Percentiles rank a stretch among this genome's conserved stretches.
Conservation (phyloP, 2,329 filamentous ascomycete species). For the Diaporthe eres region DNA sequence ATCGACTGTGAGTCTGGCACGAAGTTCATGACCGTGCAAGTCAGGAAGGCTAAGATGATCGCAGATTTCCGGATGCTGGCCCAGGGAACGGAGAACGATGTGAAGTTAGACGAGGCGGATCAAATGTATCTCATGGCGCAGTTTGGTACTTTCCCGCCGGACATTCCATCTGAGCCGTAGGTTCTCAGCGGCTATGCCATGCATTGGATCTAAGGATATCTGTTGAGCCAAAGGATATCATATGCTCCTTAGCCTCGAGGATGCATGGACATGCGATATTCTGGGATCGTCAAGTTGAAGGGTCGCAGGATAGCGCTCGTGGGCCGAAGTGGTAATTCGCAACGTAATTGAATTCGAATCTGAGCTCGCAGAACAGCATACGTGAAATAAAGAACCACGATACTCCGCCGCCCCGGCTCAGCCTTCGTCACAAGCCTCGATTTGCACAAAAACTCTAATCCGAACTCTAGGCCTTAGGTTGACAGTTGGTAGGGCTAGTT, state of each 20-base stretch:
- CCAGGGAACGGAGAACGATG: constrained; percentile 48
- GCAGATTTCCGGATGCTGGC: constrained; percentile 54
- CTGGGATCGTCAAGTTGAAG: no score
- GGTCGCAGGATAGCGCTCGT: not conserved
- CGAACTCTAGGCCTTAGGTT: not conserved
- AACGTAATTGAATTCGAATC: no score
- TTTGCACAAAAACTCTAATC: not conserved
- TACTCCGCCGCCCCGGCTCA: not conserved
- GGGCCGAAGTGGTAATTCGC: not conserved
- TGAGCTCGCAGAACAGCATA: no score
- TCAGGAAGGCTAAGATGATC: not conserved
- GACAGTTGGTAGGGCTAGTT: not conserved
- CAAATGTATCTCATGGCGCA: constrained; percentile 53
- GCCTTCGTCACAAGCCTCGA: no score
- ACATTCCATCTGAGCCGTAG: constrained; percentile 34
- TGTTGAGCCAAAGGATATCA: not conserved
- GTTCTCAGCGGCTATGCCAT: not conserved
- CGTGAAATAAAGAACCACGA: not conserved
- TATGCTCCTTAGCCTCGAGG: no score
- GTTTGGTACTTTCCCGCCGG: constrained; percentile 54
- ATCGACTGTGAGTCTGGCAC: constrained; percentile 52
- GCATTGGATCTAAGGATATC: no score
- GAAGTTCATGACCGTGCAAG: not conserved
- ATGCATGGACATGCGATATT: not conserved
- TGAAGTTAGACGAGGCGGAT: constrained; percentile 47